Evolutionary conservation across 2,329 filamentous ascomycete genomes (phyloP), one percentile per base, ranked within the genome.

Genomic region (Lecanosticta acicola): DNA sequence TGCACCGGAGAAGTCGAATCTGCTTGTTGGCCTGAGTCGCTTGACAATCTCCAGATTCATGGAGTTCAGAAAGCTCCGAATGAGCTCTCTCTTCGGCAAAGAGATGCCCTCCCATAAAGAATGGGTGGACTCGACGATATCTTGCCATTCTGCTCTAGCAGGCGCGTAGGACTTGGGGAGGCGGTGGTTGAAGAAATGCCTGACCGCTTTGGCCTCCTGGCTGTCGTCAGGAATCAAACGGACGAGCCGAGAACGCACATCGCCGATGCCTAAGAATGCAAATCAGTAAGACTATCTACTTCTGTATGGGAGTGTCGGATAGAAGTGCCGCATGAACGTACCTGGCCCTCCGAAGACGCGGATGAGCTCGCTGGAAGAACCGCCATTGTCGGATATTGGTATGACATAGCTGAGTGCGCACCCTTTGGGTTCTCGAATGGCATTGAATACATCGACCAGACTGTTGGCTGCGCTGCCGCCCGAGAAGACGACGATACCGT

Each of bases 321-420:
- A 34, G 76, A 2, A 2, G 8, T 20, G n/a, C n/a, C n/a, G n/a
- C n/a, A n/a, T n/a, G n/a, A n/a, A 39, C 68, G 45, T 70, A 84
- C 91, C 91, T 54, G 91, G 91, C 1, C 93, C 93, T 11, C 91
- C 93, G 68, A 97, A 93, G 29, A 97, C 89, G 29, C 93, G 79
- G 55, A 96, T 94, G 59, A 96, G 73, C 71, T 97, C 91, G 36
- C 87, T 94, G 2, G 89, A 94, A 58, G 87, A 94, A 32, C 91
- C 91, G 39, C 91, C 91, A 68, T 97, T 97, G 69, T 97, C 91
- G 55, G 86, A 93, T 64, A 96, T 95, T 29, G 91, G 91, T 42
- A 97, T 94, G 48, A 96, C 81, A 66, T 94, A 94, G 68, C 80
- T 87, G 34, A 94, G 70, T 2, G 77, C 72, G 60, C 84, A 85